These are phyloP conservation scores for Boletus insuetus DNA, from an alignment of 768 basidiomycete genomes.

Conservation along the genomic window DNA sequence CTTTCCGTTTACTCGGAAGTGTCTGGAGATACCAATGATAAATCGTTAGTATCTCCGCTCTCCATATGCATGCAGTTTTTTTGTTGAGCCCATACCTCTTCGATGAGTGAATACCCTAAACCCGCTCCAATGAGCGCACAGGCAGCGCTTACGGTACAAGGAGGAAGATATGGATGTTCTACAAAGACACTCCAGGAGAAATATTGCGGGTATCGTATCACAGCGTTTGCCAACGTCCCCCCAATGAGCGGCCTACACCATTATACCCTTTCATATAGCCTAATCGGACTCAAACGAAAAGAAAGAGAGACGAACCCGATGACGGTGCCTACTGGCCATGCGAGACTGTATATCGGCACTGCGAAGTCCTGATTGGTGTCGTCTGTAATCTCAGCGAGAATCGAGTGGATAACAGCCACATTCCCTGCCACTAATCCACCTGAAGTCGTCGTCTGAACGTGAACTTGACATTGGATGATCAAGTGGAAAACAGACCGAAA, in stretches of 20 bases:
- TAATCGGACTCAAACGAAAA: not conserved
- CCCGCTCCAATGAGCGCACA: constrained; percentile 7
- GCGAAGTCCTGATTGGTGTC: constrained; percentile 56
- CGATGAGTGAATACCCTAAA: constrained; percentile 15
- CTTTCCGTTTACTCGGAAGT: constrained; percentile 16
- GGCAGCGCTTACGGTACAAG: constrained; percentile 12
- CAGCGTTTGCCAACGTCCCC: constrained; percentile 20
- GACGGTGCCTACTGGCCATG: constrained; percentile 55
- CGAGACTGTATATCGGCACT: constrained; percentile 55
- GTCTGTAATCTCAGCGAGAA: constrained; percentile 63
- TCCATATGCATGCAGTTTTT: too few relatives aligned
- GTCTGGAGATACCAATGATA: constrained; percentile 6
- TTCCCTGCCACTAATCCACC: constrained; percentile 66
- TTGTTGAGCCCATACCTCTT: constrained; percentile 14
- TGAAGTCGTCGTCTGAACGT: constrained; percentile 11
- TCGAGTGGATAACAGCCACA: constrained; percentile 57
- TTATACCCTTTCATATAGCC: too few relatives aligned
- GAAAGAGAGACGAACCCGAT: constrained; percentile 40
- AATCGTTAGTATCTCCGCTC: not conserved
- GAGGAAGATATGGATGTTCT: constrained; percentile 16
- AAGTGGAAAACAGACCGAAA: constrained; percentile 38
- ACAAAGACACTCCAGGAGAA: constrained; percentile 12
- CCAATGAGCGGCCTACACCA: constrained; percentile 19
- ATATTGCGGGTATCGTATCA: constrained; percentile 11
- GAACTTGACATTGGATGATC: not conserved